phyloP scores from a whole-genome alignment of 257 asterid species.

The Solanum raphanifolium region DNA sequence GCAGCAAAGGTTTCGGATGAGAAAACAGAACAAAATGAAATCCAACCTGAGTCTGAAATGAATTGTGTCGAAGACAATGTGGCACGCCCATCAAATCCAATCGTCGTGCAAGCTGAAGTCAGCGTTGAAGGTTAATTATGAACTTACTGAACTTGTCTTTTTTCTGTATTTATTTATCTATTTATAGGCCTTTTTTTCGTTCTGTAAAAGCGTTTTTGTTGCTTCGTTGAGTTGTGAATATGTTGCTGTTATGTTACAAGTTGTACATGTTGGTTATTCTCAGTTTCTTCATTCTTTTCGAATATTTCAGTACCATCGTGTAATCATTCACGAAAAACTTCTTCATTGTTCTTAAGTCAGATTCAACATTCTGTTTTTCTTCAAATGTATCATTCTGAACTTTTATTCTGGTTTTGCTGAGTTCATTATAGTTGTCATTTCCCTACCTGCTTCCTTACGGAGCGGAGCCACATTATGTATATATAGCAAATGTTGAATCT shows the following conservation, averaged over 20 bases:
- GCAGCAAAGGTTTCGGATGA: slow-evolving; percentile 10
- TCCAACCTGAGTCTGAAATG: slow-evolving; percentile 11
- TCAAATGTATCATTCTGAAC: neutral
- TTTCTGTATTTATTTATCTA: slow-evolving; percentile 5
- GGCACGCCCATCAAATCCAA: slow-evolving; percentile 8
- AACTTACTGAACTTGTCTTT: neutral
- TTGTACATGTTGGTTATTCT: slow-evolving; percentile 1
- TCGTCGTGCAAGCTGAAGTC: slow-evolving; percentile 19
- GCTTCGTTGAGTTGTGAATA: slow-evolving; percentile 6
- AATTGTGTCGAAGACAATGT: slow-evolving; percentile 8
- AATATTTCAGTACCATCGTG: neutral
- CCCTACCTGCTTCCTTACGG: neutral
- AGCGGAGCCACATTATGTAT: neutral
- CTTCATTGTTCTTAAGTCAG: neutral
- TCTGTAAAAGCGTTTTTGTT: neutral
- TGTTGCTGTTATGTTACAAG: neutral
- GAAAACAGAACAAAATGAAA: slow-evolving; percentile 12
- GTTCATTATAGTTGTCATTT: neutral
- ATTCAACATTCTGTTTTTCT: neutral
- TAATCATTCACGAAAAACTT: neutral
- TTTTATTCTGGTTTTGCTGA: neutral
- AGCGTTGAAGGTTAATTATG: slow-evolving; percentile 33
- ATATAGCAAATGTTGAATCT: neutral
- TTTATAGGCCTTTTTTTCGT: neutral
- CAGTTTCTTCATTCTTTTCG: neutral